Base-by-base conservation (phyloP, 1,284 basidiomycete species). In the Cryptococcus wingfieldii region DNA sequence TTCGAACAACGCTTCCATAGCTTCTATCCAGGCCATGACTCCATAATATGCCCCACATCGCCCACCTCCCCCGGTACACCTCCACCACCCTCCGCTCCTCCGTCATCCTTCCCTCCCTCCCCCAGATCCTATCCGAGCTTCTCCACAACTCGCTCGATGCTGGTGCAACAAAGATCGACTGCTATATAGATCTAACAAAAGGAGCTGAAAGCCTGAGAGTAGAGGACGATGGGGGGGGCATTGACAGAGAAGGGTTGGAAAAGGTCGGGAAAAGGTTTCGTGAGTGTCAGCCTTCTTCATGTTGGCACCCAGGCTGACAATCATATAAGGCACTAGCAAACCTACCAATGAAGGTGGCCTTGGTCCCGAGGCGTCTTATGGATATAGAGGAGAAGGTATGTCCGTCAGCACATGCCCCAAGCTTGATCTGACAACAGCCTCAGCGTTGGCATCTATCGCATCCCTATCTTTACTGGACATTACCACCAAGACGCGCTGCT, bases 321-420 rank as follows among this genome's bases (percentile, higher is more conserved):
- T 9, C 82, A 81, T 16, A 83, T 27, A 12, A 61, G 62, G 49
- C 16, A 59, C 62, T 0, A 64, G 63, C 52, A 65, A 61, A 50
- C 50, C 19, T 3, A 39, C 55, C 18, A 65, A 56, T 44, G 59
- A 54, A 47, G 46, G 49, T 23, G 51, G 49, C 41, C 19, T 55
- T 2, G 61, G 59, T 3, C 50, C 56, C 14, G 51, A 52, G 2
- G 66, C 81, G 9, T 86, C 84, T 2, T 91, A 91, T 77, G 91
- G 91, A 0, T 93, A 90, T 76, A 83, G 90, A 58, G 91, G 91
- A 37, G 91, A 94, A 86, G 90, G 90, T 89, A 65, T 53, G 68
- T 43, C 34, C 18, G 25, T 8, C 37, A 19, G 16, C 49, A 23
- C 50, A n/a, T n/a, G 5, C 34, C 12, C 10, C 10, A 25, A 13